These are phyloP conservation scores for Abelmoschus esculentus DNA, from an alignment of 345 rosid species.

Conservation along the genomic window DNA sequence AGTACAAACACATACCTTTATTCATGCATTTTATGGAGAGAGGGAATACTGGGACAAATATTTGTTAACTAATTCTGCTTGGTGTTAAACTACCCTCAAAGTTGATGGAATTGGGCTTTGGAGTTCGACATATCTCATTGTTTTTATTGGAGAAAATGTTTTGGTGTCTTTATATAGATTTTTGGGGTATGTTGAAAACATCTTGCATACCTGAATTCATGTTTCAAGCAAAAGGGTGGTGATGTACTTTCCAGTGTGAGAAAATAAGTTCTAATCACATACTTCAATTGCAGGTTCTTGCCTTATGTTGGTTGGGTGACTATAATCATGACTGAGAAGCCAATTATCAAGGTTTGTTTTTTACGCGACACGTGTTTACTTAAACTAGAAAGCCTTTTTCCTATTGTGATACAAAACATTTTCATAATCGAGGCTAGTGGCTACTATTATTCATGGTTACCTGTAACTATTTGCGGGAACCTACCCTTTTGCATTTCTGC, in stretches of 20 bases:
- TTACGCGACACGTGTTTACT: background rate
- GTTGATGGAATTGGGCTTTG: background rate
- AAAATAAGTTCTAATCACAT: background rate
- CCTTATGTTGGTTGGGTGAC: constrained; percentile 97
- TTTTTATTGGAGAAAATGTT: background rate
- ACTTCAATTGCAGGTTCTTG: constrained; percentile 46
- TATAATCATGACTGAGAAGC: constrained; percentile 91
- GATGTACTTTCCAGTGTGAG: background rate
- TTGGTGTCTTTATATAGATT: background rate
- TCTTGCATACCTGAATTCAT: background rate
- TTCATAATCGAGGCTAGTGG: background rate
- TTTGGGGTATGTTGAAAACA: background rate
- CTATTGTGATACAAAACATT: background rate
- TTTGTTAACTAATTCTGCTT: background rate
- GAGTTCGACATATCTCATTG: background rate
- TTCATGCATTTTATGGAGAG: background rate
- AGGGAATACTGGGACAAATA: background rate
- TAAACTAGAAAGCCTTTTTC: constrained; percentile 2
- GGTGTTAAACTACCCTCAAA: background rate
- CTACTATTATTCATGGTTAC: background rate
- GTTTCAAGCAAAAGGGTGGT: background rate
- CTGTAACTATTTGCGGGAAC: background rate
- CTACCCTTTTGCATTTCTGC: background rate
- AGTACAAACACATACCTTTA: background rate
- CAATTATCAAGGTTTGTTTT: constrained; percentile 60